These are phyloP conservation scores for Avicennia marina DNA, from an alignment of 257 asterid genomes.

Conservation along the genomic window DNA sequence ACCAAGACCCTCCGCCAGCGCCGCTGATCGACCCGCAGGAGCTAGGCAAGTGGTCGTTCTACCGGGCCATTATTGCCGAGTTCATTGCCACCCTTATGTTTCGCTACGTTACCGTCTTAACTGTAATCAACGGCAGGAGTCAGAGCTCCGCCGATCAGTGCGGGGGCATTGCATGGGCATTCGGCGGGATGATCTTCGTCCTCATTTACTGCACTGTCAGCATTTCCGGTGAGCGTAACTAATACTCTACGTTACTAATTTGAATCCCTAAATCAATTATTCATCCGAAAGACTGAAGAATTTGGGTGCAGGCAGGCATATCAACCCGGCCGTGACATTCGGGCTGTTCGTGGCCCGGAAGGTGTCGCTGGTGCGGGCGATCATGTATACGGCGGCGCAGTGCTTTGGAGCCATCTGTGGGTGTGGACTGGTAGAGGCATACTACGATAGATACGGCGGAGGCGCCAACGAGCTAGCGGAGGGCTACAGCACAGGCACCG, in stretches of 20 bases:
- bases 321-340: too few species aligned
- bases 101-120: too few species aligned
- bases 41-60: too few species aligned
- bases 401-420: constrained; percentile 48
- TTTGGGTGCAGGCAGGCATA: constrained; percentile 38
- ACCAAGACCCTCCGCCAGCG: too few species aligned
- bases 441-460: constrained; percentile 32
- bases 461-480: constrained; percentile 30
- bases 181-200: constrained; percentile 48
- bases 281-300: background rate
- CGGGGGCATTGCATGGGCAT: constrained; percentile 54
- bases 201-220: constrained; percentile 52
- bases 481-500: constrained; percentile 30
- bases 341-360: constrained; percentile 46
- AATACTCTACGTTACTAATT: background rate
- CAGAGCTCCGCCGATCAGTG: too few species aligned
- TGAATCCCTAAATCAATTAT: background rate
- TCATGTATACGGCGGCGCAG: constrained; percentile 45
- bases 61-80: too few species aligned
- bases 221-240: constrained; percentile 31
- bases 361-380: constrained; percentile 35
- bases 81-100: too few species aligned
- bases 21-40: too few species aligned
- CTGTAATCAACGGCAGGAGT: too few species aligned
- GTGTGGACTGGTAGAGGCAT: constrained; percentile 31